These are phyloP conservation scores for Quercus wislizeni DNA, from an alignment of 306 rosid species.

Conservation along the genomic window DNA sequence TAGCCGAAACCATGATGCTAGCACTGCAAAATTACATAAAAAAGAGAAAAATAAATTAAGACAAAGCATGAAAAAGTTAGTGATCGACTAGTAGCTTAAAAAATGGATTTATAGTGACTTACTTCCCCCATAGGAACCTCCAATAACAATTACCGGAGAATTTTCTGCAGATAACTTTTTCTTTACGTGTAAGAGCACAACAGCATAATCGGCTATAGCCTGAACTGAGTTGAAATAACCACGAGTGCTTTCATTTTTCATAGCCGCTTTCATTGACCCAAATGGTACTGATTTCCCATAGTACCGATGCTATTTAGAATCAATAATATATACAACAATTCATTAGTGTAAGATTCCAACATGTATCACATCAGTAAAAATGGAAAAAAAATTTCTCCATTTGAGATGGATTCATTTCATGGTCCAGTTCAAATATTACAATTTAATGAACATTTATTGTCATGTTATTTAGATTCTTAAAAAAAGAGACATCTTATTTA, in stretches of 20 bases:
- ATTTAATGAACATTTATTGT: too few relatives aligned
- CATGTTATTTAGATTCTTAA: too few relatives aligned
- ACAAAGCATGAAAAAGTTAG: not conserved
- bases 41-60: not conserved
- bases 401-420: too few relatives aligned
- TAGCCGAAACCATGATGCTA: conserved; percentile 85
- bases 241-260: conserved; percentile 46
- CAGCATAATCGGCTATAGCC: conserved; percentile 76
- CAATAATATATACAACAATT: not conserved
- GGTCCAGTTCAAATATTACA: too few relatives aligned
- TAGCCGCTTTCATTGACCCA: conserved; percentile 63
- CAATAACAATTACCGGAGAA: conserved; percentile 69
- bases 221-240: conserved; percentile 85
- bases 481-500: too few relatives aligned
- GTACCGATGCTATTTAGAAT: conserved; percentile 54
- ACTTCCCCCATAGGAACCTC: conserved; percentile 95
- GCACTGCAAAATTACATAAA: conserved; percentile 43
- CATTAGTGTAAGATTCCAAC: not conserved
- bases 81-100: not conserved
- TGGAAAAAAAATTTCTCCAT: too few relatives aligned
- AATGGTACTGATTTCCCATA: conserved; percentile 77
- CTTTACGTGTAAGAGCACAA: conserved; percentile 49
- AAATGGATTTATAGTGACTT: conserved; percentile 1
- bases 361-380: not conserved
- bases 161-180: conserved; percentile 29